Evolutionary conservation across 2,329 filamentous ascomycete genomes (phyloP), one percentile per base, ranked within the genome.

Genomic region (Hypoxylon sp.): DNA sequence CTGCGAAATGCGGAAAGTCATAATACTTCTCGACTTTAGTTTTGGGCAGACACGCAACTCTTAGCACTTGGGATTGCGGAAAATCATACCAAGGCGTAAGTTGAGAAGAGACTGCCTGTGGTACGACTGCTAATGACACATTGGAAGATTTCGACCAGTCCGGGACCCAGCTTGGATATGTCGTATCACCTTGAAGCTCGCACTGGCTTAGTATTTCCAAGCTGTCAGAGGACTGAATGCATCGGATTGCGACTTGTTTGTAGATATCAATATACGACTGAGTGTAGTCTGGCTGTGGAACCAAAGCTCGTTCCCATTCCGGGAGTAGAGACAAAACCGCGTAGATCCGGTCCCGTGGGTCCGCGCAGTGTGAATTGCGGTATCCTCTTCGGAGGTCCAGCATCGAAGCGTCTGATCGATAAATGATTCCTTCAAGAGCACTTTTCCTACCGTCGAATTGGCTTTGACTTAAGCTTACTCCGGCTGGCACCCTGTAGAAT

Each of bases 141-240:
- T 7, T 19, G 3, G 43, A 9, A 9, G 30, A 6, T 17, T 38
- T 46, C 13, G 67, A 69, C 60, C 64, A 68, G 19, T 70, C 58
- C 13, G 65, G 65, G 9, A 68, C 65, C 67, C 67, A 70, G 13
- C 64, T 70, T 13, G 65, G 58, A 41, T 50, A 59, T 10, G 58
- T 5, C 32, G 25, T 13, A 17, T 7, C 30, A 2, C 51, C 30
- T 3, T 34, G 49, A 14, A 48, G 28, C 21, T 56, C 30, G 19
- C 67, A 68, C 6, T n/a, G 2, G 9, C 0, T 1, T 11, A 68
- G 32, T 1, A 65, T 46, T 3, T 38, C 11, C 5, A 64, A 14
- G 4, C 4, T 17, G 5, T 10, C 1, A 2, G 38, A 36, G n/a
- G 1, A 3, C 2, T 34, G 1, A 2, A 60, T 56, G 2, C 11